phyloP scores from a whole-genome alignment of 495 filamentous ascomycete genomes.

The Neurospora sublineolata region DNA sequence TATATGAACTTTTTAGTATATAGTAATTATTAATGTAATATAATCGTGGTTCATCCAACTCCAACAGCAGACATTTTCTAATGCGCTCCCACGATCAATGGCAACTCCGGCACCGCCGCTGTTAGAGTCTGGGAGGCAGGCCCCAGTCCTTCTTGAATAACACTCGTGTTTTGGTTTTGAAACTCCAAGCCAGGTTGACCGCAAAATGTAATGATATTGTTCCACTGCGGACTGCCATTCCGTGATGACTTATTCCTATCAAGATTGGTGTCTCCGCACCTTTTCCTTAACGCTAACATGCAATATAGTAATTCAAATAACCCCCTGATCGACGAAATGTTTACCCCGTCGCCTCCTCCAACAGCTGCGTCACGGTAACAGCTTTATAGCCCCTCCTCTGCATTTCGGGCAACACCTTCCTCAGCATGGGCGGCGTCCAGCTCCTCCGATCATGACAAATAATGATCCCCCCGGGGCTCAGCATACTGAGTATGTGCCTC shows the following conservation, averaged over 20 bases:
- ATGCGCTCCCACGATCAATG: background rate
- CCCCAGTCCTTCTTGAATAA: background rate
- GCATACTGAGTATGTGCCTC: slow-evolving; percentile 68
- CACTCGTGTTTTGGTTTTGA: background rate
- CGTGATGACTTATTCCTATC: background rate
- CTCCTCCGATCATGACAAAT: slow-evolving; percentile 71
- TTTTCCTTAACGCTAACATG: background rate
- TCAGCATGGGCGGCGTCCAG: slow-evolving; percentile 71
- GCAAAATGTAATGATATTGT: background rate
- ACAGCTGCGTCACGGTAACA: slow-evolving; percentile 53
- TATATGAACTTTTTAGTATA: background rate
- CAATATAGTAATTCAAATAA: background rate
- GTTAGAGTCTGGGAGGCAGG: background rate
- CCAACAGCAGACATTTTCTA: background rate
- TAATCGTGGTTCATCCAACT: background rate
- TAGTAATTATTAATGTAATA: background rate
- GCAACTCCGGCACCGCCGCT: background rate
- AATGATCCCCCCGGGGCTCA: slow-evolving; percentile 62
- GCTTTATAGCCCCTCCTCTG: slow-evolving; percentile 54
- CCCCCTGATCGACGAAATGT: background rate
- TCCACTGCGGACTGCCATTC: background rate
- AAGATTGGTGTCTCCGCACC: background rate
- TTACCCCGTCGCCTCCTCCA: slow-evolving; percentile 27
- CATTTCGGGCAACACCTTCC: slow-evolving; percentile 57
- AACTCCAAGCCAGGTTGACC: background rate